Evolutionary conservation across 2,329 filamentous ascomycete species (phyloP), one percentile per base, ranked within the genome.

Genomic region (Amylocarpus encephaloides): DNA sequence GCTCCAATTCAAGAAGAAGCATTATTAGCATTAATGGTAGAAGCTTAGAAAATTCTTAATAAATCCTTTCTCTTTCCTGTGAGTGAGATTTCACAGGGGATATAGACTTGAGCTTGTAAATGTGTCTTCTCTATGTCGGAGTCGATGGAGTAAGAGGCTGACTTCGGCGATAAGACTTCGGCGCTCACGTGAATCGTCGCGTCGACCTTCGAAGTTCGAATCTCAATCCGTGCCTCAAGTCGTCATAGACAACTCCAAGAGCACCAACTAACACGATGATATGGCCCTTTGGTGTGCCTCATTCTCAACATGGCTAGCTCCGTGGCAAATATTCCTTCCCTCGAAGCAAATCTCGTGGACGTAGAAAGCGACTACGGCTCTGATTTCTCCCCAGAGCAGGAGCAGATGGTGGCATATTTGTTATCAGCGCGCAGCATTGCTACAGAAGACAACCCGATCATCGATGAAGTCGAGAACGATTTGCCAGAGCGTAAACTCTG

Each of bases 341-440:
- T 22, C n/a, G 3, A 12, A 12, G 34, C 16, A 6, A 13, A 38
- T 5, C 15, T 46, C 16, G 30, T 46, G 19, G 54, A 62, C 42
- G 49, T 43, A 42, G 64, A 70, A 42, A 82, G 77, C 65, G 79
- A 83, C 57, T 85, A 84, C 73, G 82, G 79, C 53, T 81, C 78
- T 5, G 81, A 85, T 53, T 74, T 84, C 57, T 74, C 77, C 6
- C 66, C 72, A 2, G 76, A 79, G 55, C 78, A 82, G 67, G 74
- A 79, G 54, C 71, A 72, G 42, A 67, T 77, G 32, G 60, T 82
- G 48, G 71, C 72, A 59, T 68, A 72, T 35, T 63, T 83, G 29
- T 66, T 83, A 30, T 57, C 57, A 46, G 68, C 71, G 43, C 67
- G 73, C 57, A 26, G 66, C 72, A 57, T 67, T 19, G 43, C 59